Evolutionary conservation across 2,329 filamentous ascomycete genomes (phyloP), one percentile per base, ranked within the genome.

Genomic region (Cryphonectria parasitica): DNA sequence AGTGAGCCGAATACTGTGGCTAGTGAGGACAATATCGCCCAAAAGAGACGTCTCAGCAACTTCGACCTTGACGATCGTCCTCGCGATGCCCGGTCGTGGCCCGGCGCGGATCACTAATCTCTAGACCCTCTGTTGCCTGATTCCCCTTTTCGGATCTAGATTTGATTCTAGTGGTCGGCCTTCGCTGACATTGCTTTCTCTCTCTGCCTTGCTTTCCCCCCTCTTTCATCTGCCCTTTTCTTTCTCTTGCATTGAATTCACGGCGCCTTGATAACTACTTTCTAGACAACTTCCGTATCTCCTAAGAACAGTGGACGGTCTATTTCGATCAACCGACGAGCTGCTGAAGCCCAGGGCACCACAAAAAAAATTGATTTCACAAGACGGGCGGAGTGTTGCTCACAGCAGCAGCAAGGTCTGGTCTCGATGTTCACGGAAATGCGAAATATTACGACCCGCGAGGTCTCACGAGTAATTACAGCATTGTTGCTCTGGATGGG

Each of bases 1-100:
- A 68, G 52, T 13, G 39, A 63, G 39, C 62, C 3, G 43, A 68
- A 31, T 58, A 28, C 58, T 19, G 28, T 31, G 31, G 41, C 19
- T 5, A 68, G 41, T 36, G 66, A 68, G 43, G 19, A 58, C 6
- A 17, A 17, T 17, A 2, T 25, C n/a, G 8, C 22, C 15, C 43
- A 36, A 22, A 68, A 68, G 56, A 61, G 58, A 36, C 56, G 63
- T 56, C n/a, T 52, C 17, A 54, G 7, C 28, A 34, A 52, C 2
- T 49, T n/a, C 41, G 25, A 2, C 15, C 11, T 15, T 25, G 39
- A 15, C 22, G 22, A 8, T 11, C 19, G 22, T 11, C 28, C 17
- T 52, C 31, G 34, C 28, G 1, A 49, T 36, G n/a, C 1, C n/a
- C 31, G n/a, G 66, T 13, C 7, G 13, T 49, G 63, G 58, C 58